phyloP scores from a whole-genome alignment of 2,329 filamentous ascomycete species.

The Fusarium chuoi region DNA sequence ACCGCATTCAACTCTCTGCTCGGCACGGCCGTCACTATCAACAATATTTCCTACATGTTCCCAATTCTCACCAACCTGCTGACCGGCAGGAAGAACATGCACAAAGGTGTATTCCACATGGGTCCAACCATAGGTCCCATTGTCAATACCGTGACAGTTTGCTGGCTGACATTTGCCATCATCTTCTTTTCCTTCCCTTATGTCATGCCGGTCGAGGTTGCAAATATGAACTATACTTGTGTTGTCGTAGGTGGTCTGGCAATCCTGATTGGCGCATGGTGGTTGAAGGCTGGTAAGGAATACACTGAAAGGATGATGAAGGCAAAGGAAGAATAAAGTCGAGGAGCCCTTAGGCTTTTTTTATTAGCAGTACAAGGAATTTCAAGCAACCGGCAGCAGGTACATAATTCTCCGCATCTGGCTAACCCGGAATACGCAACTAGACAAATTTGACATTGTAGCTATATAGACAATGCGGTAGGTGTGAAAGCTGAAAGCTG shows the following conservation, averaged over 20 bases:
- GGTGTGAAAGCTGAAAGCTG: too few relatives aligned
- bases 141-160: background rate
- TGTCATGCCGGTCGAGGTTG: conserved; percentile 1
- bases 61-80: background rate
- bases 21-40: background rate
- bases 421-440: too few relatives aligned
- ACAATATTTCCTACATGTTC: conserved; percentile 9
- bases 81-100: conserved; percentile 1
- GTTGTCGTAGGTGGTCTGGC: background rate
- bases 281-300: background rate
- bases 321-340: background rate
- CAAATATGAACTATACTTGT: conserved; percentile 14
- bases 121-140: background rate
- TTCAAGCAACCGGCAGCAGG: too few relatives aligned
- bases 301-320: conserved; percentile 2
- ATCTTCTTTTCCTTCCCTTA: conserved; percentile 11
- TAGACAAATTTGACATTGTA: too few relatives aligned
- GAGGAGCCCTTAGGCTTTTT: too few relatives aligned
- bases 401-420: too few relatives aligned
- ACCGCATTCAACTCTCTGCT: conserved; percentile 13
- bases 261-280: background rate
- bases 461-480: too few relatives aligned
- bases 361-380: too few relatives aligned
- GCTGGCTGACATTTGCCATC: conserved; percentile 1
- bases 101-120: conserved; percentile 5